Conservation (phyloP, 169 alveolate species). For the Eimeria sp. region DNA sequence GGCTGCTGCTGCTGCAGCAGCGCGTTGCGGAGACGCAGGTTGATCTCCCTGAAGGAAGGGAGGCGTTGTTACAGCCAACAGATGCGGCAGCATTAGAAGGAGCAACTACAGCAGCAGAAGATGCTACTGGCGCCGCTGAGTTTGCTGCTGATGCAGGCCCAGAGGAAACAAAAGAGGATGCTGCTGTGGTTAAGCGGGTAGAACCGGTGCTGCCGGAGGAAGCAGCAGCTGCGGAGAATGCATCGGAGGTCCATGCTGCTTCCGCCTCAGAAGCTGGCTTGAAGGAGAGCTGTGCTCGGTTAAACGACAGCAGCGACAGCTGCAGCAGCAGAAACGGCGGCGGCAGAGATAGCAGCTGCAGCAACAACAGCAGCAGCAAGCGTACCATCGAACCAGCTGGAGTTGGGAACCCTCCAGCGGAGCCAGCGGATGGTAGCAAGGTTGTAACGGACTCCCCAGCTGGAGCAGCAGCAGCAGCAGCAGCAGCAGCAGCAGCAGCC, state of each 20-base stretch:
- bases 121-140: constrained; percentile 39
- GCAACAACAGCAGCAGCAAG: constrained; percentile 22
- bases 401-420: not conserved
- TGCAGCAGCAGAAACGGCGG: constrained; percentile 23
- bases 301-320: not conserved
- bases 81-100: constrained; percentile 17
- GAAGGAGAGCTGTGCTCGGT: not conserved
- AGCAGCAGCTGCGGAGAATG: not conserved
- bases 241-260: not conserved
- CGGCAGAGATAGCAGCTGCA: not conserved
- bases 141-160: constrained; percentile 26
- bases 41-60: not conserved
- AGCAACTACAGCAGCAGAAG: constrained; percentile 29
- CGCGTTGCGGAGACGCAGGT: constrained; percentile 17
- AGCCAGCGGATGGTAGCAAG: not conserved
- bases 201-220: not conserved
- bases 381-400: not conserved
- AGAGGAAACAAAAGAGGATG: constrained; percentile 1
- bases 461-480: constrained; percentile 13
- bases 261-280: not conserved
- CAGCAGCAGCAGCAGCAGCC: constrained; percentile 49
- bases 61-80: not conserved
- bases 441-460: not conserved
- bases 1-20: constrained; percentile 66
- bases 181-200: not conserved